Evolutionary conservation across 176 grass and related monocot genomes (phyloP).

Genomic region (Elaeis guineensis): DNA sequence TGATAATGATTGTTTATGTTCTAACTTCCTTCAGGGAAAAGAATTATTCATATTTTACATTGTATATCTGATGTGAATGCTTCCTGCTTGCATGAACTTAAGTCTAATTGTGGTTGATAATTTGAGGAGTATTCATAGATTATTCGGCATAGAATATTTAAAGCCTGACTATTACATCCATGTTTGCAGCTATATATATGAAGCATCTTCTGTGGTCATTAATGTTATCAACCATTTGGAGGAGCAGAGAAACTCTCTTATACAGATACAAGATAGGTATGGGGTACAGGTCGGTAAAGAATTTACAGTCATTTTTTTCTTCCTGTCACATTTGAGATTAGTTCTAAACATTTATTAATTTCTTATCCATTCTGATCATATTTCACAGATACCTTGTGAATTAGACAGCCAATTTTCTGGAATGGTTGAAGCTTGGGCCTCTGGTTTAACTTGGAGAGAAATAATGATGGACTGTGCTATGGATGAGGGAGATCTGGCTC

Average conservation of each 20-base stretch:
- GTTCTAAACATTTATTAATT: neutral
- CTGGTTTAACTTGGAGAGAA: slow-evolving; percentile 93
- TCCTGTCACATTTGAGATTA: neutral
- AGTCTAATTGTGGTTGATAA: slow-evolving; percentile 1
- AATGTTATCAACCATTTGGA: slow-evolving; percentile 79
- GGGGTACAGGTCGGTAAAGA: slow-evolving; percentile 51
- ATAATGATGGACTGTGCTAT: slow-evolving; percentile 98
- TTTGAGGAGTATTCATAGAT: neutral
- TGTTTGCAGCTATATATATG: slow-evolving; percentile 79
- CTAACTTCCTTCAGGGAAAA: neutral
- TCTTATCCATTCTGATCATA: slow-evolving; percentile 17
- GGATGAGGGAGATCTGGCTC: slow-evolving; percentile 95
- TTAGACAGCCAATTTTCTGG: slow-evolving; percentile 89
- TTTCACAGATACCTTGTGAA: slow-evolving; percentile 74
- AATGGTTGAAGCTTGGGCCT: slow-evolving; percentile 98
- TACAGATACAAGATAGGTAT: slow-evolving; percentile 76
- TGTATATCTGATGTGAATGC: neutral
- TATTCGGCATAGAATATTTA: slow-evolving; percentile 1
- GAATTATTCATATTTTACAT: neutral
- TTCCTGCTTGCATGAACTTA: neutral
- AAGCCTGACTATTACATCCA: slow-evolving; percentile 12
- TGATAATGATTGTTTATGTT: no score
- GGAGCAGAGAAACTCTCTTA: slow-evolving; percentile 74
- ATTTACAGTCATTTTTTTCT: neutral
- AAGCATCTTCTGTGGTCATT: slow-evolving; percentile 72